Evolutionary conservation across 345 rosid species (phyloP).

Genomic region (Salix udensis): DNA sequence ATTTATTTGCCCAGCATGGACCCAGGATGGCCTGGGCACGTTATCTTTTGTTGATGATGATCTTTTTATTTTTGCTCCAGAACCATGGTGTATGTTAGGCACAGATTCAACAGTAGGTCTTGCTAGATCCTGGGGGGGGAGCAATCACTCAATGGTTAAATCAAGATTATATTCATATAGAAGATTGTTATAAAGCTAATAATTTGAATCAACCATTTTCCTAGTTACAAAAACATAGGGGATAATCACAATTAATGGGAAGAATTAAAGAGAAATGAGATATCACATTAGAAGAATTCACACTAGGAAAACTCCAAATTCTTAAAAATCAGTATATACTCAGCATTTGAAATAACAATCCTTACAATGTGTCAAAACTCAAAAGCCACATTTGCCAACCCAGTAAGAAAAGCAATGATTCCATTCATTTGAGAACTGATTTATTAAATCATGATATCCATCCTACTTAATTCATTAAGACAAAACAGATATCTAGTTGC

Average conservation of each 20-base stretch:
- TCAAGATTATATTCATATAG: background rate
- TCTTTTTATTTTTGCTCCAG: constrained; percentile 90
- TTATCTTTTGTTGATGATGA: constrained; percentile 43
- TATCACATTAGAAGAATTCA: background rate
- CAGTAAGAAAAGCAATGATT: background rate
- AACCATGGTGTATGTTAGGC: constrained; percentile 52
- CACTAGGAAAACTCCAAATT: no score
- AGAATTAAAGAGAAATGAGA: background rate
- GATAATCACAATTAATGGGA: background rate
- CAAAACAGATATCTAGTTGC: background rate
- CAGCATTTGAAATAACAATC: no score
- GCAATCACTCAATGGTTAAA: background rate
- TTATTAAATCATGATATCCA: background rate
- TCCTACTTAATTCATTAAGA: background rate
- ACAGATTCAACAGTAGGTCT: constrained; percentile 40
- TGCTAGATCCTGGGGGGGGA: constrained; percentile 42
- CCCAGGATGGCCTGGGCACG: constrained; percentile 61
- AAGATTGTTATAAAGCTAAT: background rate
- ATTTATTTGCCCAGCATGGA: constrained; percentile 41
- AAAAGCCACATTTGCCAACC: no score
- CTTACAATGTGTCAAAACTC: no score
- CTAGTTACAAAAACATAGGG: background rate
- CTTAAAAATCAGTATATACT: no score
- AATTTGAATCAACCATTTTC: no score
- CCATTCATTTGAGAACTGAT: background rate